phyloP scores from a whole-genome alignment of 345 rosid genomes.

The Noccaea caerulescens region DNA sequence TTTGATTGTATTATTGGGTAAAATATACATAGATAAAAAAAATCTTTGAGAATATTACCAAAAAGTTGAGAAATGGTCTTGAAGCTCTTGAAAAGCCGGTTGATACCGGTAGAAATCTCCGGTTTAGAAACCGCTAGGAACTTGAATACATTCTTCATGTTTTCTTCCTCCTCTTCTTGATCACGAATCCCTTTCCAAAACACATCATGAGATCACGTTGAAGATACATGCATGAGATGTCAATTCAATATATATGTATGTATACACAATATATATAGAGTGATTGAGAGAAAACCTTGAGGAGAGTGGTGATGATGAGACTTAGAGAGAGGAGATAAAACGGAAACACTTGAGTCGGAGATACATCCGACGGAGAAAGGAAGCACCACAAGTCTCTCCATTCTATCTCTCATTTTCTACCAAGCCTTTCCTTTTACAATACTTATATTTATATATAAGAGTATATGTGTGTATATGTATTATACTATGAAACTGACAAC shows the following conservation, averaged over 20 bases:
- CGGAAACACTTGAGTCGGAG: conserved; percentile 73
- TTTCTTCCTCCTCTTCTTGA: conserved; percentile 56
- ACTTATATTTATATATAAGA: conserved; percentile 25
- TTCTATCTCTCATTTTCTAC: conserved; percentile 66
- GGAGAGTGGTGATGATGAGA: conserved; percentile 39
- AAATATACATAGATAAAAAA: not conserved
- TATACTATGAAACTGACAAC: conserved; percentile 23
- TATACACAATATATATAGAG: not conserved
- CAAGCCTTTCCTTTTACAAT: conserved; percentile 39
- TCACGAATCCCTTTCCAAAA: conserved; percentile 41
- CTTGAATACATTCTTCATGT: conserved; percentile 54
- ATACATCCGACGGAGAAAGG: conserved; percentile 80
- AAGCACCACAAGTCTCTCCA: conserved; percentile 81
- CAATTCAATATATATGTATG: not conserved
- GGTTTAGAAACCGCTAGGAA: conserved; percentile 53
- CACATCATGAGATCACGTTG: conserved; percentile 1
- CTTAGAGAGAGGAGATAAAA: conserved; percentile 46
- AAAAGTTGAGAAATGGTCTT: conserved; percentile 68
- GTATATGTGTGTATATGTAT: conserved; percentile 8
- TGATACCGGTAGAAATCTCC: conserved; percentile 58
- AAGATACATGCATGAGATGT: conserved; percentile 17
- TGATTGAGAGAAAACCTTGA: conserved; percentile 43
- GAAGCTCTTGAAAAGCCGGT: conserved; percentile 64
- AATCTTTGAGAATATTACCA: conserved; percentile 44
- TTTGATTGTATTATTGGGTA: not conserved